Percentiles rank a stretch among this genome's conserved stretches.
Conservation (phyloP, 129 eudicot species). For the Rutidosis leptorrhynchoides region DNA sequence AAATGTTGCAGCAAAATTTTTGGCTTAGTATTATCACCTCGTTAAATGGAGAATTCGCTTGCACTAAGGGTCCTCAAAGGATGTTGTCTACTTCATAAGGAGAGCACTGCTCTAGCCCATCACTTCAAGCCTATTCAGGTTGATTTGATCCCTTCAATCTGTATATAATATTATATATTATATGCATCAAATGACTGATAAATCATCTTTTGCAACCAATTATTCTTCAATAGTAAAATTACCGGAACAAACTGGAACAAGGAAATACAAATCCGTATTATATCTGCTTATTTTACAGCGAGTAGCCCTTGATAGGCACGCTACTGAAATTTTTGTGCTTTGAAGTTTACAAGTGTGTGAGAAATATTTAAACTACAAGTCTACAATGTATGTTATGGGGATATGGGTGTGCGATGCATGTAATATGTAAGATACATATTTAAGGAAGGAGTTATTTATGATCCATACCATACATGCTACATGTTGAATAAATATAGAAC, state of each 20-base stretch:
- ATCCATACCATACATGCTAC: not conserved
- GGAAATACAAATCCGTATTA: slow-evolving; percentile 3
- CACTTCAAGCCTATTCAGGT: slow-evolving; percentile 75
- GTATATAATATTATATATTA: not conserved
- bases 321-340: not conserved
- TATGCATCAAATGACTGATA: not conserved
- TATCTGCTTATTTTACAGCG: slow-evolving; percentile 3
- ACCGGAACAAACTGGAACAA: not conserved
- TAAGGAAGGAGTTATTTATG: not conserved
- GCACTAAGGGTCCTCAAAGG: slow-evolving; percentile 96
- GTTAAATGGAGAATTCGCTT: slow-evolving; percentile 43
- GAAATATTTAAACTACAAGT: not conserved
- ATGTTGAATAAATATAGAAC: slow-evolving; percentile 1
- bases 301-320: slow-evolving; percentile 3
- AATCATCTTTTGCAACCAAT: not conserved
- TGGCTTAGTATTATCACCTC: slow-evolving; percentile 60
- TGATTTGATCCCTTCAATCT: slow-evolving; percentile 4
- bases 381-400: not conserved
- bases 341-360: not conserved
- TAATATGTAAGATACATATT: slow-evolving; percentile 1
- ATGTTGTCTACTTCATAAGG: slow-evolving; percentile 78
- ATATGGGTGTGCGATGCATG: slow-evolving; percentile 6
- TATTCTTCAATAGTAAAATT: not conserved
- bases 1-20: slow-evolving; percentile 53
- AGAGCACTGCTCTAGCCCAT: slow-evolving; percentile 74